Base-by-base conservation (phyloP, 176 grass and related monocot genomes). In the sorghum (Sorghum bicolor) region DNA sequence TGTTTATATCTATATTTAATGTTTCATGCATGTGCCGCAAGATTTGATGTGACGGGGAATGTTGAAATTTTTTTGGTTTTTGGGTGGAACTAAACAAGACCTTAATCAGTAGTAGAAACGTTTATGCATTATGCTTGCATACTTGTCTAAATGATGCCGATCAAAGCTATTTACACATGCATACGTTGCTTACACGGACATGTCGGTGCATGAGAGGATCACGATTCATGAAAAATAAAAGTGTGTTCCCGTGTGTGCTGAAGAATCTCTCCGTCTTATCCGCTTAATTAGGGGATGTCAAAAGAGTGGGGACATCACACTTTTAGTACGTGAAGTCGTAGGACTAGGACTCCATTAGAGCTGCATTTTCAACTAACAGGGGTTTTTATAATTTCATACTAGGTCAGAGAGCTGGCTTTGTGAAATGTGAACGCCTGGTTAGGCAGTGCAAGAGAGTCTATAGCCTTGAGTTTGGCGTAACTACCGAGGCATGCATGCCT, bases 401-500 rank as follows among this genome's bases (percentile, higher is more conserved):
- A 32, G 31, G 31, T 32, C 31, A 32, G 31, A 15, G 34, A 9
- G 74, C 52, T 22, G 10, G 3, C 8, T 10, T 25, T 34, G 75
- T 61, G 34, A 61, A 26, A 40, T 77, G 75, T 77, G 75, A 77
- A 77, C 53, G 22, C 53, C 33, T 28, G 75, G 8, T 62, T 77
- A 17, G 53, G 39, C 58, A 15, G 53, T 15, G 3, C 5, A 8
- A 48, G 14, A 16, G 33, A 25, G 55, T 63, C 75, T 55, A 65
- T 10, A 0, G 43, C 31, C 44, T 36, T 69, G 64, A 69, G 64
- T 53, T 28, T 3, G 31, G 44, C 64, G 43, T 53, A 81, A 81
- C 78, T 25, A 26, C 64, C 78, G 64, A 38, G 43, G 29, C 13
- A 53, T 20, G 50, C 50, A 53, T 53, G 50, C 50, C 19, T 53